These are phyloP conservation scores for Candida michaelii DNA, from an alignment of 805 yeast species.

Conservation along the genomic window DNA sequence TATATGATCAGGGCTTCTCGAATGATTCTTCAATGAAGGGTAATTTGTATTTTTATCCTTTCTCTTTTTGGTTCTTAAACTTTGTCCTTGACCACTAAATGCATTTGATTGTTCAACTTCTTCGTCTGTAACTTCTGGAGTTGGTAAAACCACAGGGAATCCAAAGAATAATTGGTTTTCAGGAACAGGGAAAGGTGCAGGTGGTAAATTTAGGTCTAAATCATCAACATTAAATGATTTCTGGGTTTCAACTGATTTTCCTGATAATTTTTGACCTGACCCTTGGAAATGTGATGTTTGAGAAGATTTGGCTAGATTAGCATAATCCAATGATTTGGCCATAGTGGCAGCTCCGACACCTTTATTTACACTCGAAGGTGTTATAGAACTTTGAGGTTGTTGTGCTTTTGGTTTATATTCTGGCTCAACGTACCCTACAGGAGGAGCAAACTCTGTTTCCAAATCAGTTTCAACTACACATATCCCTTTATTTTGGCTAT, in stretches of 20 bases:
- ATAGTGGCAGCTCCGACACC: conserved; percentile 62
- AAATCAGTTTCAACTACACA: conserved; percentile 97
- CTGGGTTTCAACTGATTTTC: conserved; percentile 40
- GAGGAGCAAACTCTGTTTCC: conserved; percentile 97
- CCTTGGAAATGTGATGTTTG: conserved; percentile 47
- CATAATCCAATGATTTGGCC: conserved; percentile 73
- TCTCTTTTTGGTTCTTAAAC: conserved; percentile 70
- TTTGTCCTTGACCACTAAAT: conserved; percentile 72
- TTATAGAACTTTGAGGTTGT: conserved; percentile 32
- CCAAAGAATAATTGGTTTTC: conserved; percentile 92
- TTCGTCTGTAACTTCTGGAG: conserved; percentile 27
- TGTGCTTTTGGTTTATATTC: conserved; percentile 49
- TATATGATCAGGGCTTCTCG: conserved; percentile 74
- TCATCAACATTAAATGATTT: conserved; percentile 38
- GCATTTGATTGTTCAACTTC: conserved; percentile 32
- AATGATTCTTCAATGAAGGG: conserved; percentile 59
- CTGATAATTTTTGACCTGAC: conserved; percentile 70
- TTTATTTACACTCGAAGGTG: conserved; percentile 33
- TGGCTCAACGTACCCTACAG: conserved; percentile 97
- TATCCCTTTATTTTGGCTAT: conserved; percentile 58
- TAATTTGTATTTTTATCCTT: conserved; percentile 53
- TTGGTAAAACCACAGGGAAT: conserved; percentile 64
- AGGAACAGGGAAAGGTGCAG: conserved; percentile 73
- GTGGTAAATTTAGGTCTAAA: conserved; percentile 57
- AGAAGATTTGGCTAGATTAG: conserved; percentile 47